Base-by-base conservation (phyloP, 805 yeast species). In the Ogataea zsoltii region DNA sequence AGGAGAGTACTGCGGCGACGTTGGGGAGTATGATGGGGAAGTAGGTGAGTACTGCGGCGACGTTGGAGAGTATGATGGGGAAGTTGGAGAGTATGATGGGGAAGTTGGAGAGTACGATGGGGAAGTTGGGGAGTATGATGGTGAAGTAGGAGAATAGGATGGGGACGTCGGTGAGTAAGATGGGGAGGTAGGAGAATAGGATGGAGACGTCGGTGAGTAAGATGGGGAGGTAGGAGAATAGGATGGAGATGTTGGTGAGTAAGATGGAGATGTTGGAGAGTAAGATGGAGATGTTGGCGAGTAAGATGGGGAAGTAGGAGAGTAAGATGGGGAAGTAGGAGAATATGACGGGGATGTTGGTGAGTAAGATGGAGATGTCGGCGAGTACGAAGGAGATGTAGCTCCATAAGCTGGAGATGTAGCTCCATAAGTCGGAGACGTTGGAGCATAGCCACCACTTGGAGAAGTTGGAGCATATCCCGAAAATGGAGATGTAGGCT, bases 121-220 rank as follows among this genome's bases (percentile, higher is more conserved):
- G 0, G 79, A 74, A 0, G 83, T 77, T 51, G 84, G 84, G 0
- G 79, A 72, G 58, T 79, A 82, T 1, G 70, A 54, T 60, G 90
- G 82, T 0, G 91, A 82, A 0, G 89, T 82, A 45, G 96, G 95
- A 0, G 85, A 75, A 60, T 88, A 88, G 3, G 76, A 62, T 56
- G 96, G 92, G 1, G 88, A 79, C 0, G 96, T 85, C 41, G 96
- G 96, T 0, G 83, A 74, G 64, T 89, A 87, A 1, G 74, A 62
- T 50, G 95, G 94, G 2, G 84, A 78, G 0, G 89, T 80, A 46
- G 89, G 89, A 0, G 82, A 72, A 56, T 83, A 86, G 2, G 75
- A 66, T 55, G 91, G 91, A 2, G 86, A 79, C 0, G 88, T 81
- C 46, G 88, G 88, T 0, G 82, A 72, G 58, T 83, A 85, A 5